These are phyloP conservation scores for Botrytis squamosa DNA, from an alignment of 2,329 filamentous ascomycete species.

Conservation along the genomic window DNA sequence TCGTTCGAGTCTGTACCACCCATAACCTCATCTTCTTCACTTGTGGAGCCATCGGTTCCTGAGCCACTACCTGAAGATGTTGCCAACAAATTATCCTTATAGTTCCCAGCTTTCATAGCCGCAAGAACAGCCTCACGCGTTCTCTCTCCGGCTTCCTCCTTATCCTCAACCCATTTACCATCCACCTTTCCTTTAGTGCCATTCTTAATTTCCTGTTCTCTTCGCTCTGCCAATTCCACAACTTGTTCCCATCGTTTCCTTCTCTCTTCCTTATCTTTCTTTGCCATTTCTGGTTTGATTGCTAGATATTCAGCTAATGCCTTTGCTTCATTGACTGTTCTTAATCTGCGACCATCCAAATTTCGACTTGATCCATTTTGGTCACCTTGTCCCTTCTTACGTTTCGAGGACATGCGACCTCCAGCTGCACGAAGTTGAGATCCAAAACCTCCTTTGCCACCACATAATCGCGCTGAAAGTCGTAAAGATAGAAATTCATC, in stretches of 20 bases:
- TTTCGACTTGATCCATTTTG: constrained; percentile 91
- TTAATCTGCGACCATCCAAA: constrained; percentile 81
- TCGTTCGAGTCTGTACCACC: constrained; percentile 40
- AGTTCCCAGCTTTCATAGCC: constrained; percentile 64
- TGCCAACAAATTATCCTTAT: constrained; percentile 58
- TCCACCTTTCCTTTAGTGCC: constrained; percentile 72
- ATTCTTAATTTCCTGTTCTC: constrained; percentile 77
- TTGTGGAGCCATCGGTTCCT: constrained; percentile 28
- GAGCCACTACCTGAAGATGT: constrained; percentile 41
- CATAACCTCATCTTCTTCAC: constrained; percentile 38
- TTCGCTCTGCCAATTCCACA: constrained; percentile 77
- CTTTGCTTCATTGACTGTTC: constrained; percentile 94
- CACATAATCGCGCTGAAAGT: constrained; percentile 74
- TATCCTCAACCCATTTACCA: constrained; percentile 92
- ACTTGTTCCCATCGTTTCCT: constrained; percentile 85
- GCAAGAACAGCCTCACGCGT: constrained; percentile 73
- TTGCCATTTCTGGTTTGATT: constrained; percentile 96
- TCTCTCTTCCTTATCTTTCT: constrained; percentile 84
- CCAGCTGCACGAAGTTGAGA: constrained; percentile 95
- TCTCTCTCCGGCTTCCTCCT: constrained; percentile 84
- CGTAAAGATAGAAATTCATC: constrained; percentile 80
- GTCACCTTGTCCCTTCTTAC: constrained; percentile 78
- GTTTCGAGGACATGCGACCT: constrained; percentile 93
- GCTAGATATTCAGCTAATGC: constrained; percentile 91
- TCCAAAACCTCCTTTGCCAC: constrained; percentile 97